Evolutionary conservation across 805 yeast species (phyloP).

Genomic region (Saturnispora serradocipensis): DNA sequence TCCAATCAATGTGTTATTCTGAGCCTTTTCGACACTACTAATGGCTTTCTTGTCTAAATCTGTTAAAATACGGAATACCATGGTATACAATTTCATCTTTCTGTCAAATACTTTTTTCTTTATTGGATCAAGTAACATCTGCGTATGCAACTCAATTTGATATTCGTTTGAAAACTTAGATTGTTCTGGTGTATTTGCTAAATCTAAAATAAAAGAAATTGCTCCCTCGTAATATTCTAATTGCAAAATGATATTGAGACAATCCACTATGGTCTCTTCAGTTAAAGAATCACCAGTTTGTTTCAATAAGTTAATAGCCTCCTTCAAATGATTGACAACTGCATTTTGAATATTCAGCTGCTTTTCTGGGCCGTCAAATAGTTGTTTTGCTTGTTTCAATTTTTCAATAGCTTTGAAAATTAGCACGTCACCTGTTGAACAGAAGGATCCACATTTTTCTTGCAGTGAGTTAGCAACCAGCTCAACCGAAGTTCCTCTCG

Average conservation of each 20-base stretch:
- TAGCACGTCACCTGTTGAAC: conserved; percentile 87
- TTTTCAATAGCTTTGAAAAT: conserved; percentile 92
- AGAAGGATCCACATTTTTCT: conserved; percentile 89
- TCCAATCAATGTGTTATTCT: conserved; percentile 12
- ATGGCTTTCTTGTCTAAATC: conserved; percentile 61
- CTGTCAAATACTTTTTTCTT: conserved; percentile 42
- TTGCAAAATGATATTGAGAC: conserved; percentile 67
- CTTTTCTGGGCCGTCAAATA: conserved; percentile 58
- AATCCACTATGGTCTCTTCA: conserved; percentile 71
- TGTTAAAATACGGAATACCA: conserved; percentile 67
- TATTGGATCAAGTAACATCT: conserved; percentile 35
- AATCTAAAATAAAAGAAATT: conserved; percentile 67
- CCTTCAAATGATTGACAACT: conserved; percentile 40
- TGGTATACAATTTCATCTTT: conserved; percentile 53
- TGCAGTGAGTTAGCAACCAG: conserved; percentile 79
- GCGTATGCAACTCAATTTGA: conserved; percentile 30
- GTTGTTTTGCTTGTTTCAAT: conserved; percentile 74
- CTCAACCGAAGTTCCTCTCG: conserved; percentile 90
- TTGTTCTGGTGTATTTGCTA: conserved; percentile 61
- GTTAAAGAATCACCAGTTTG: conserved; percentile 72
- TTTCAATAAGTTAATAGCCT: conserved; percentile 69
- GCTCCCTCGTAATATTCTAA: conserved; percentile 80
- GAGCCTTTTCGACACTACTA: conserved; percentile 27
- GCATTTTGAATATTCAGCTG: conserved; percentile 47
- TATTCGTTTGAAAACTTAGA: conserved; percentile 51